Base-by-base conservation (phyloP, 331 rosid genomes). In the Pyrus hybrid region DNA sequence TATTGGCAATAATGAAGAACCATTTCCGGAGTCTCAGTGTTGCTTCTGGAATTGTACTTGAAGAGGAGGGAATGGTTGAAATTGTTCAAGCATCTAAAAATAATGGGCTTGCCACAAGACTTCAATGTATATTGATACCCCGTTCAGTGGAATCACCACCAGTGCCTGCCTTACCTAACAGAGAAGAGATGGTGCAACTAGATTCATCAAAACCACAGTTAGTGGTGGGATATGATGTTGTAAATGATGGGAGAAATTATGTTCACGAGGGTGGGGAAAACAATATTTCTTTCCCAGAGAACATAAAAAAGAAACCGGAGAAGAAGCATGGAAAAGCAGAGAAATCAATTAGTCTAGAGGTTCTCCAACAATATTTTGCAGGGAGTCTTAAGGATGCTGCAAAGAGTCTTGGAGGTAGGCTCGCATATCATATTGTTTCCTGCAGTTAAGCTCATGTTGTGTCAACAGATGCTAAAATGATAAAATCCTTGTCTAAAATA, bases 351-450 rank as follows among this genome's bases (percentile, higher is more conserved):
- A 90, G 97, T 79, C 89, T 95, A 30, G 97, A 92, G 60, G 96
- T 95, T 77, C 77, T 95, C 64, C 99, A 95, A 72, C 92, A 85
- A 63, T 85, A 95, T 80, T 95, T 94, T 58, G 89, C 99, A 54
- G 97, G 97, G 78, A 95, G 97, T 74, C 99, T 95, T 77, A 95
- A 95, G 82, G 97, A 95, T 85, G 96, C 99, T 78, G 97, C 97
- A 45, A 94, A 90, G 86, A 90, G 95, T 86, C 99, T 94, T 75
- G 93, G 96, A 13, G 99, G 99, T 91, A 88, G 33, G 88, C 54
- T 72, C 67, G 25, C 71, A 73, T 61, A 58, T 13, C 30, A 51
- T 70, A 49, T 65, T 65, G 64, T 67, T 66, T 21, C 66, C 13
- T 64, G 14, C 67, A 76, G 32, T 54, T 73, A 49, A 54, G 41